Percentiles rank a stretch among this genome's conserved stretches.
Conservation (phyloP, 495 filamentous ascomycete species). For the Amphirosellinia nigrospora region DNA sequence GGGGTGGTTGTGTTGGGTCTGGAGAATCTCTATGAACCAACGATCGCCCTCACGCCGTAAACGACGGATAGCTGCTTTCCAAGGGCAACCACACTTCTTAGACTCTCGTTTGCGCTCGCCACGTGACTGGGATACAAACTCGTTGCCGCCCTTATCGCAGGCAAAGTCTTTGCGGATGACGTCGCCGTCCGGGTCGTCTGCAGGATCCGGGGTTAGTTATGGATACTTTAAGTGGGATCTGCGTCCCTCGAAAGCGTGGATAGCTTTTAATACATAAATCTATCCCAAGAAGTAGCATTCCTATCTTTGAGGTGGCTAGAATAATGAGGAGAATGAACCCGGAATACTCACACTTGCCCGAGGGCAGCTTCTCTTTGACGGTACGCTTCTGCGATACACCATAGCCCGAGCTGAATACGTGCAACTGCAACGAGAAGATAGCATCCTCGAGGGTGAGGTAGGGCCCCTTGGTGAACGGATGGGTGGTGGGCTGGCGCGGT, state of each 20-base stretch:
- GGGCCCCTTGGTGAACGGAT: conserved; percentile 75
- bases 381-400: conserved; percentile 42
- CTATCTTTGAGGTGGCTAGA: not conserved
- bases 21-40: conserved; percentile 38
- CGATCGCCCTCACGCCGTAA: conserved; percentile 37
- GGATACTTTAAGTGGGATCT: not conserved
- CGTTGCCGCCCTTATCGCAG: conserved; percentile 39
- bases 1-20: conserved; percentile 37
- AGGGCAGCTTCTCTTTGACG: conserved; percentile 40
- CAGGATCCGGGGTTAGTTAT: not conserved
- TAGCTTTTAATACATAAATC: not conserved
- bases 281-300: not conserved
- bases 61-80: conserved; percentile 36
- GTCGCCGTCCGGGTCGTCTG: conserved; percentile 34
- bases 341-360: conserved; percentile 27
- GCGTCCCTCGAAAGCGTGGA: not conserved
- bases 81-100: conserved; percentile 38
- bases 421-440: conserved; percentile 36
- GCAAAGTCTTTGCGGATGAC: conserved; percentile 40
- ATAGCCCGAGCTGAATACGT: conserved; percentile 40
- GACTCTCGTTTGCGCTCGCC: conserved; percentile 39
- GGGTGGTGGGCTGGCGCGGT: conserved; percentile 65
- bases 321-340: not conserved
- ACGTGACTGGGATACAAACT: conserved; percentile 38
- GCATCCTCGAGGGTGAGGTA: conserved; percentile 37